These are phyloP conservation scores for Anisogramma anomala DNA, from an alignment of 2,329 filamentous ascomycete species.

Conservation along the genomic window DNA sequence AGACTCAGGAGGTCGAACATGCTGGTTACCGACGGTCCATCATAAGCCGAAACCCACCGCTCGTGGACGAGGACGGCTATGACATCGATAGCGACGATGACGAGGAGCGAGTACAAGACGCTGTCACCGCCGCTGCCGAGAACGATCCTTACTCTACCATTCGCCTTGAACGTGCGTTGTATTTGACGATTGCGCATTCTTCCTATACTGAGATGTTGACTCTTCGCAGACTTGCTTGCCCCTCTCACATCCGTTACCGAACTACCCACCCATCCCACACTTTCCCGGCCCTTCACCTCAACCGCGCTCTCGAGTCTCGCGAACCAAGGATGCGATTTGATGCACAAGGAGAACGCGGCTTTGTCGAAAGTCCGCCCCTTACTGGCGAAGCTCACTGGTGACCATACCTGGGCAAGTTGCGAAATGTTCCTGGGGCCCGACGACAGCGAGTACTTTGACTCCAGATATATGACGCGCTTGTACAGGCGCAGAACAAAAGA, in stretches of 20 bases:
- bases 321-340: conserved; percentile 55
- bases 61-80: conserved; percentile 68
- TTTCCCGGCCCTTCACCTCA: conserved; percentile 64
- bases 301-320: conserved; percentile 62
- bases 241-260: conserved; percentile 67
- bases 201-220: conserved; percentile 19
- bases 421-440: conserved; percentile 44
- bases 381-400: conserved; percentile 61
- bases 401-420: conserved; percentile 57
- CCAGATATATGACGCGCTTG: conserved; percentile 32
- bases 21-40: conserved; percentile 62
- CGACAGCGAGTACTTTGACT: conserved; percentile 43
- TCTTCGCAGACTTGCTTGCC: conserved; percentile 52
- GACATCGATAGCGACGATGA: conserved; percentile 64
- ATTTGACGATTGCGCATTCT: neutral
- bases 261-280: conserved; percentile 59
- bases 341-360: conserved; percentile 62
- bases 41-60: conserved; percentile 59
- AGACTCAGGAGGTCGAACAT: conserved; percentile 54
- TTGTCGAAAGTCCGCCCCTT: conserved; percentile 66
- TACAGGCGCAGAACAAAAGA: conserved; percentile 15
- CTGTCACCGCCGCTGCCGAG: conserved; percentile 51
- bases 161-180: conserved; percentile 53
- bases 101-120: conserved; percentile 49
- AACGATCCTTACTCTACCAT: conserved; percentile 65